Base-by-base conservation (phyloP, 225 moss, liverwort and hornwort genomes). In the Rhytidiadelphus loreus region DNA sequence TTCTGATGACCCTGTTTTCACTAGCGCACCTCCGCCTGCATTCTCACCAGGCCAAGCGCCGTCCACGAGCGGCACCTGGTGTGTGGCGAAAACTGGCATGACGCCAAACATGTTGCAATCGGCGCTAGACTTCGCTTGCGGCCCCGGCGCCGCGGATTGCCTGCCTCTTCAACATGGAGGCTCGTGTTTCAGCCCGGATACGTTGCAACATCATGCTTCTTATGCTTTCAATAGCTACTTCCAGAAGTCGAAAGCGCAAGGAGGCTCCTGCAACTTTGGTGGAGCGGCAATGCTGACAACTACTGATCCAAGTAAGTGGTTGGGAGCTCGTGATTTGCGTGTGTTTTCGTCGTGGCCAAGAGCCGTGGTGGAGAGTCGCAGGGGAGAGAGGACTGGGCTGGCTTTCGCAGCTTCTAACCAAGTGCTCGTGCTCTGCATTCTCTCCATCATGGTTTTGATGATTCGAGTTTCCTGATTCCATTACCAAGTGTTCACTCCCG, bases 141-240 rank as follows among this genome's bases (percentile, higher is more conserved):
- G 94, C 30, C 88, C 71, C 6, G 94, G 93, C 9, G 82, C 77
- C 11, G 93, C 94, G 9, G 92, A 93, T 64, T 94, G 94, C 65
- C 68, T 66, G 71, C 93, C 94, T 8, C 73, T 94, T 50, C 94
- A 94, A 69, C 65, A 53, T 13, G 93, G 94, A 35, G 93, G 91
- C 8, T 62, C 90, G 6, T 94, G 94, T 80, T 94, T 89, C 87
- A 87, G 58, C 30, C 95, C 95, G 11, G 92, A 95, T 12, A 93
- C 92, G 0, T 16, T 93, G 16, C 91, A 83, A 24, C 82, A 90
- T 29, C 95, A 95, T 50, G 88, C 93, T 25, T 91, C 91, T 1
- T 95, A 92, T 18, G 95, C 93, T 8, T 93, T 93, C 76, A 95
- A 95, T 82, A 95, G 93, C 80, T 93, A 95, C 77, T 95, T 88